Base-by-base conservation (phyloP, 2,329 filamentous ascomycete genomes). In the Metarhizium album region DNA sequence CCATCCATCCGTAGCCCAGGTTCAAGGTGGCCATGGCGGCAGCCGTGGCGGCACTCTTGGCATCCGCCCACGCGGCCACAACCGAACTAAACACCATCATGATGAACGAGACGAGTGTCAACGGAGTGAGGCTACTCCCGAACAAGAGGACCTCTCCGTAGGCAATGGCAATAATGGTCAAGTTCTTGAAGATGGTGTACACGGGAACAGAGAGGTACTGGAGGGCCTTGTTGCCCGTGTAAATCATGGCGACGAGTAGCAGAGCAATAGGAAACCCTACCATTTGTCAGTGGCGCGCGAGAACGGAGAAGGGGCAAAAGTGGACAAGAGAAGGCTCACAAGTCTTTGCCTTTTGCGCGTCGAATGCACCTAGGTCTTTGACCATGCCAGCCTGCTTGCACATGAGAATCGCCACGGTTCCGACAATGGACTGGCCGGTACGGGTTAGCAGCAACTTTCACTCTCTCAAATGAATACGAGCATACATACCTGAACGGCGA, bases 101-200 rank as follows among this genome's bases (percentile, higher is more conserved):
- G 50, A 90, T 90, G 62, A 98, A 98, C 3, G 90, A 95, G 62
- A 96, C 86, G 29, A 98, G 80, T 2, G 89, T 84, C 69, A 96
- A 82, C 43, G 85, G 80, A n/a, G 87, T 90, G 54, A 98, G 91
- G 47, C 83, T 88, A 64, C 91, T 91, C 55, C 93, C 93, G 60
- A 98, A 98, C 90, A 90, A 96, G 49, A 97, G 78, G 27, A 98
- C 91, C 73, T 98, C 93, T 60, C 93, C 93, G 60, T 98, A 98
- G 52, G 93, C 93, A 63, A 97, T 98, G 58, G 97, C 83, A 62
- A 97, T 97, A 69, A 95, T 98, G 56, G 93, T 96, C 74, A 98
- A 71, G 74, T 98, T 98, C 80, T 98, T 98, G 80, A 98, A 98
- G 68, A 98, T 98, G 52, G 93, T 98, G 74, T 98, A 98, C 31